Conservation (phyloP, 306 rosid species). For the Cucumis hystrix region DNA sequence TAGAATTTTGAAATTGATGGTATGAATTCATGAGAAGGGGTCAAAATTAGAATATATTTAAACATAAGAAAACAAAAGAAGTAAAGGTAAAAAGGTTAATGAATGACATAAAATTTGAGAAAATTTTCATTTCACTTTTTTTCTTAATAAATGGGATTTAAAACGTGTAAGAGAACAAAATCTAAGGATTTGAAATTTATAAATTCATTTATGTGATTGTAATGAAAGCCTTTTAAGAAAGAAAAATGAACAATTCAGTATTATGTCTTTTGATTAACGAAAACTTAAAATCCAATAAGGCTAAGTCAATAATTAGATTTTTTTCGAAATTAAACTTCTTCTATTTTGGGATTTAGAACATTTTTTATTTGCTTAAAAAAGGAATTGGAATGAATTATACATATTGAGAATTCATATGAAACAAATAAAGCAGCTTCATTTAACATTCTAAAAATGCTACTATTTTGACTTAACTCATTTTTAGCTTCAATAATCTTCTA, state of each 20-base stretch:
- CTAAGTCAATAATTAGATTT: neutral
- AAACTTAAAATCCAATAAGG: neutral
- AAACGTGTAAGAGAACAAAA: no score
- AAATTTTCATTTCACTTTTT: neutral
- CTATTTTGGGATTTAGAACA: neutral
- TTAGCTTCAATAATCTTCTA: no score
- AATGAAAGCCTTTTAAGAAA: neutral
- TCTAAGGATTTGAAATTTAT: neutral
- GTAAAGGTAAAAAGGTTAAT: neutral
- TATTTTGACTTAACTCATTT: no score
- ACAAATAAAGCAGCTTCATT: neutral
- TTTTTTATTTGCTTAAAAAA: neutral
- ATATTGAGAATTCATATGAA: neutral
- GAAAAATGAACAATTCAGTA: neutral
- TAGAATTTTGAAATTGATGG: no score
- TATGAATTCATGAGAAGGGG: fast-evolving
- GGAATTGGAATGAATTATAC: neutral
- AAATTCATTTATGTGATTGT: neutral
- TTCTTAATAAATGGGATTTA: neutral
- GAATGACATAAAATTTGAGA: neutral
- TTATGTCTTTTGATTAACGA: neutral
- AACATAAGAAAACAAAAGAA: neutral
- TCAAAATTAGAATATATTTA: no score
- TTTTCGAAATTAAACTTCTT: neutral
- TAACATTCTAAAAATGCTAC: no score